Conservation (phyloP, 495 filamentous ascomycete genomes). For the Letharia lupina region DNA sequence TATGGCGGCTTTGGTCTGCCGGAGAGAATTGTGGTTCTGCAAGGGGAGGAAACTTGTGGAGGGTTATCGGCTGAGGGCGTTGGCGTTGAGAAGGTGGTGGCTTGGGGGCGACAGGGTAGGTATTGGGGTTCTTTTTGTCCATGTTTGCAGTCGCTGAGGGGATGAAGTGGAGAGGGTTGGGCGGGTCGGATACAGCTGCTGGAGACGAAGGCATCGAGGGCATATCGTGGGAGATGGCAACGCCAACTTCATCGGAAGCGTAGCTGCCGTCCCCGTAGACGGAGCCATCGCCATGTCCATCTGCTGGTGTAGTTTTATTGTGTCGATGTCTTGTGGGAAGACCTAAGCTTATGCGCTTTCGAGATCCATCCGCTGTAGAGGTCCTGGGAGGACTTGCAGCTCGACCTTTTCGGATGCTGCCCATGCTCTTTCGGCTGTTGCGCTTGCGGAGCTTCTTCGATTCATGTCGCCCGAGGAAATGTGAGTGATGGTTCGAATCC, state of each 20-base stretch:
- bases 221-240: conserved; percentile 32
- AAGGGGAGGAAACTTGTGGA: conserved; percentile 4
- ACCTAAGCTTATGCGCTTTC: conserved; percentile 3
- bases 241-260: conserved; percentile 33
- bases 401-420: conserved; percentile 30
- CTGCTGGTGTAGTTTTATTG: conserved; percentile 2
- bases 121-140: conserved; percentile 33
- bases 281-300: conserved; percentile 5
- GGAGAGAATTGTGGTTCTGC: conserved; percentile 31
- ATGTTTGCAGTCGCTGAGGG: conserved; percentile 45
- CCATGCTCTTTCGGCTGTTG: conserved; percentile 35
- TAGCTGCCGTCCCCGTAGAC: not conserved
- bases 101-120: conserved; percentile 33
- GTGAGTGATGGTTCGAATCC: conserved; percentile 23
- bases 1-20: conserved; percentile 46
- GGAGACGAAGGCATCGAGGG: conserved; percentile 14
- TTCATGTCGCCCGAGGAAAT: conserved; percentile 31
- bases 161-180: conserved; percentile 37
- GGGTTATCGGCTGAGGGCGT: conserved; percentile 4
- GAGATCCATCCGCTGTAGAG: conserved; percentile 3
- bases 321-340: conserved; percentile 10
- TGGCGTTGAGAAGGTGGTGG: conserved; percentile 26
- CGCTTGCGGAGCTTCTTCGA: conserved; percentile 42
- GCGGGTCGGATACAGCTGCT: conserved; percentile 9
- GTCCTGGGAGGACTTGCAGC: conserved; percentile 15